Evolutionary conservation across 129 eudicot species (phyloP), one percentile per base, ranked within the genome.

Genomic region (Lactuca saligna): DNA sequence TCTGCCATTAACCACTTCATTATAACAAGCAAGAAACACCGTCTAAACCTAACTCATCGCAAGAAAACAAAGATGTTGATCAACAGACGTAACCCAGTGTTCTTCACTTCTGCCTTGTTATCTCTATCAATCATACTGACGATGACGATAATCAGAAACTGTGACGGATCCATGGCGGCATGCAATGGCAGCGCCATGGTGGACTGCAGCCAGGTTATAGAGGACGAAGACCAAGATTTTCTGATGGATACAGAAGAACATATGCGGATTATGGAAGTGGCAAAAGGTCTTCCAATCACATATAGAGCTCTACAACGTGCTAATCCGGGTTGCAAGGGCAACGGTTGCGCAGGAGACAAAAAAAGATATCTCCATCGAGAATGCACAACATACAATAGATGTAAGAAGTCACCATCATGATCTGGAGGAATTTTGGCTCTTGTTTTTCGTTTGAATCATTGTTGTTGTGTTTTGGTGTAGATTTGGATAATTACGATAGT

Each of bases 141-240:
- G 70, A 31, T 48, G 42, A 42, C 70, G 13, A 65, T 49, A 57
- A 51, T 65, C 58, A 65, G 33, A 5, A 44, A 65, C n/a, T 49
- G 46, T 65, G 32, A 68, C 15, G 63, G 63, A 11, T 54, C 73
- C 1, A 12, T 8, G 16, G 37, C 51, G 2, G 54, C 6, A 6
- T 68, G 73, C 73, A 68, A 54, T 3, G 62, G 51, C 49, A 68
- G 35, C 39, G 35, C 53, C 17, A 10, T 16, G 50, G 53, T 34
- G 51, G 63, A 68, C 54, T 67, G 72, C 20, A 14, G 10, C 7
- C 39, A 17, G 14, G 63, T 37, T 10, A 54, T 20, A 14, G 63
- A 10, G n/a, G 54, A 55, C 56, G 73, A 68, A 37, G 73, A 54
- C 38, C 63, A 68, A 68, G 73, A 68, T 54, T 54, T 68, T 68